Base-by-base conservation (phyloP, 2,329 filamentous ascomycete species). In the Colletotrichum brevisporum region DNA sequence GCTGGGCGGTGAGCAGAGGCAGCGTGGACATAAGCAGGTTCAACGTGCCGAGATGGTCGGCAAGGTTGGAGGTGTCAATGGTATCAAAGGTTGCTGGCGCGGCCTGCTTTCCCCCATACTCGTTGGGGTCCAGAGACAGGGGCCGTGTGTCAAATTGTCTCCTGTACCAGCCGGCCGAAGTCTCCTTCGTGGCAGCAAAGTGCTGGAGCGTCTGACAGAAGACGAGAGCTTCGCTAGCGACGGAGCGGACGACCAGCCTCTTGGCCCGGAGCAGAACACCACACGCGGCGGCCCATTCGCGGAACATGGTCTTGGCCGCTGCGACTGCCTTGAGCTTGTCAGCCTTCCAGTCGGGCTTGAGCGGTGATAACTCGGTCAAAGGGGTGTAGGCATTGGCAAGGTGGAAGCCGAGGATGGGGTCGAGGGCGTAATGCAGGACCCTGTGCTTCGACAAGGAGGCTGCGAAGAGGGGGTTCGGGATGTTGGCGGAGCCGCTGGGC, bases 381-480 rank as follows among this genome's bases (percentile, higher is more conserved):
- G 79, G 73, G 2, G 80, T 79, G 67, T 80, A 82, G 2, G 83
- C 85, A 1, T 82, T 77, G 2, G 86, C 85, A n/a, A 90, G 79
- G 75, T 91, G 88, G 66, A 87, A 91, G 1, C 88, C 84, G 6
- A 85, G 73, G 0, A 89, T 70, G 0, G 89, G 88, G 67, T 90
- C 80, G 4, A 81, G 82, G 5, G 78, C 81, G 73, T 85, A 84
- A 67, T 86, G 83, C 31, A 90, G 76, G 2, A 78, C 70, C 1
- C 78, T 77, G n/a, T 75, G 69, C 4, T 75, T 69, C 0, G 79
- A 80, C 3, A 83, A 66, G 0, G 79, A n/a, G 69, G 64, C 56
- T 16, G 58, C 54, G 24, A 72, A 69, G 8, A 84, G 75, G 47
- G 88, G 87, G 71, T 88, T 87, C n/a, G 79, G 78, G 1, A 74